Percentiles rank a stretch among this genome's conserved stretches.
These are phyloP conservation scores for Ceratocystis alfenasii DNA, from an alignment of 2,329 filamentous ascomycete species.

Conservation along the genomic window DNA sequence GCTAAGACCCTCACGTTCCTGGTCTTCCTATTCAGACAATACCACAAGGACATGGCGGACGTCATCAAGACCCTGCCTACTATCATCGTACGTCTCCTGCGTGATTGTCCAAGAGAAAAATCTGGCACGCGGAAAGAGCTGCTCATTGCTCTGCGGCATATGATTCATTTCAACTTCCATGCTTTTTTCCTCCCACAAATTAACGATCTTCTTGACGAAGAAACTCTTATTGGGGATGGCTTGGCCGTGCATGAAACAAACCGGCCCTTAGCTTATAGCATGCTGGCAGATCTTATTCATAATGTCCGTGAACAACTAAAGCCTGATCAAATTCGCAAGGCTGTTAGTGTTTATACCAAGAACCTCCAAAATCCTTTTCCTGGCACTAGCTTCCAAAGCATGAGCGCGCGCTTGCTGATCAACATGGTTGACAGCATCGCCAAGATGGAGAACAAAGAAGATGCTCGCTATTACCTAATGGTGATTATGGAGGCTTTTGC, in stretches of 20 bases:
- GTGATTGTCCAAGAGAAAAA: conserved; percentile 90
- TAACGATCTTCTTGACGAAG: conserved; percentile 85
- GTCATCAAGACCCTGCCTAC: conserved; percentile 76
- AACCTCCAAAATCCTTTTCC: conserved; percentile 93
- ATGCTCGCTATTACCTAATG: conserved; percentile 88
- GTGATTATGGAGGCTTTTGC: conserved; percentile 97
- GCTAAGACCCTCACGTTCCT: conserved; percentile 99
- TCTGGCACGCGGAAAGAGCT: conserved; percentile 89
- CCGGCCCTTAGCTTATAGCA: conserved; percentile 89
- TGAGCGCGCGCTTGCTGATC: conserved; percentile 92
- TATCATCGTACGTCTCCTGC: conserved; percentile 79
- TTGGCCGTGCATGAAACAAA: conserved; percentile 95
- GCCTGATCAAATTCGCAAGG: conserved; percentile 85
- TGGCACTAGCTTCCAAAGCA: conserved; percentile 96
- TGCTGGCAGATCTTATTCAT: conserved; percentile 95
- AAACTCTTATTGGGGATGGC: conserved; percentile 88
- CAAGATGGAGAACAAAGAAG: conserved; percentile 81
- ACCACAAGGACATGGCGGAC: conserved; percentile 74
- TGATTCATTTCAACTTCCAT: conserved; percentile 97
- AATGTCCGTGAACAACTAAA: conserved; percentile 84
- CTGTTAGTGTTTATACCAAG: conserved; percentile 92
- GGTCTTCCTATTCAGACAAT: conserved; percentile 80
- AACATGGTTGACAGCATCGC: conserved; percentile 99
- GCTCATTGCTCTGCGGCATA: conserved; percentile 89
- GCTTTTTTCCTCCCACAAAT: conserved; percentile 93